These are phyloP conservation scores for Penicillium herquei DNA, from an alignment of 495 filamentous ascomycete species.

Conservation along the genomic window DNA sequence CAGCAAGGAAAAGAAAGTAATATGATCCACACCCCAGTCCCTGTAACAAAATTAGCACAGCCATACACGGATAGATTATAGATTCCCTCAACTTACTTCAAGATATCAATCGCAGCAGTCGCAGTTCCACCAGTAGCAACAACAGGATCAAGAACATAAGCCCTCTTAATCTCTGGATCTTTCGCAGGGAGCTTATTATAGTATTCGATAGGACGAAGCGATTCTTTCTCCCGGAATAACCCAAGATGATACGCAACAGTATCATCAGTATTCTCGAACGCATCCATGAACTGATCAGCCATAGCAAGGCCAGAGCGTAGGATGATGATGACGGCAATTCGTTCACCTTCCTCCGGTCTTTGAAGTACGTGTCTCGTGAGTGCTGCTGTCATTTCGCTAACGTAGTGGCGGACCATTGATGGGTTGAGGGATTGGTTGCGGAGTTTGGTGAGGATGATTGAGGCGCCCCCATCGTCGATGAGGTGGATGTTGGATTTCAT, in stretches of 20 bases:
- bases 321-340: slow-evolving; percentile 27
- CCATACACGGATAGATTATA: background rate
- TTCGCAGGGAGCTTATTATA: slow-evolving; percentile 84
- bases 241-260: slow-evolving; percentile 73
- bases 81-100: slow-evolving; percentile 40
- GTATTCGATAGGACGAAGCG: slow-evolving; percentile 85
- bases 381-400: slow-evolving; percentile 16
- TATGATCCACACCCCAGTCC: slow-evolving; percentile 80
- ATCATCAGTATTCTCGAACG: slow-evolving; percentile 13
- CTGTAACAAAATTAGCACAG: slow-evolving; percentile 7
- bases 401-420: slow-evolving; percentile 20
- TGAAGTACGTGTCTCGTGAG: slow-evolving; percentile 15
- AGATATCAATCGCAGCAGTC: slow-evolving; percentile 77
- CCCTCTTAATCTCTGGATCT: slow-evolving; percentile 47
- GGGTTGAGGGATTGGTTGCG: slow-evolving; percentile 23
- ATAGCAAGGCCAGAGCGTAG: slow-evolving; percentile 33
- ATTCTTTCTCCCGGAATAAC: slow-evolving; percentile 78
- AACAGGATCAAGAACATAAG: slow-evolving; percentile 81
- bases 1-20: slow-evolving; percentile 71
- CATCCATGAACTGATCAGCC: slow-evolving; percentile 26
- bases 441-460: slow-evolving; percentile 20
- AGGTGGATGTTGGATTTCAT: slow-evolving; percentile 20
- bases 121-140: slow-evolving; percentile 89
- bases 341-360: slow-evolving; percentile 14
- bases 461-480: slow-evolving; percentile 11